Percentiles rank a stretch among this genome's conserved stretches.
These are phyloP conservation scores for Aspergillus aculeatinus DNA, from an alignment of 2,329 filamentous ascomycete species.

Conservation along the genomic window DNA sequence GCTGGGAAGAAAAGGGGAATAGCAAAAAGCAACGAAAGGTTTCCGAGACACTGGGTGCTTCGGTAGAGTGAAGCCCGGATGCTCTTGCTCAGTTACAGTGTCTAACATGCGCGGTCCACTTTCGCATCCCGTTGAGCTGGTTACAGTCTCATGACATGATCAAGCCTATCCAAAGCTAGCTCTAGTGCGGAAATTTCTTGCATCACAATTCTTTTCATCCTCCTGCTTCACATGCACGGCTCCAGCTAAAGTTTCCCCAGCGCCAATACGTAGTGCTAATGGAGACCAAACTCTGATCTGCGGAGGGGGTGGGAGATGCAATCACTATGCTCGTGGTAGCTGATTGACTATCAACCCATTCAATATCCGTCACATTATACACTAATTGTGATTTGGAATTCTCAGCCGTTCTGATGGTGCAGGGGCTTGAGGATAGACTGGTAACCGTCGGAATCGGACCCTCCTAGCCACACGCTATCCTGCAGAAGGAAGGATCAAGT, in stretches of 20 bases:
- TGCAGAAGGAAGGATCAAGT: background rate
- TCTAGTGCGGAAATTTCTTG: background rate
- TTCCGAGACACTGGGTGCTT: background rate
- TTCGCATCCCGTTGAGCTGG: constrained; percentile 1
- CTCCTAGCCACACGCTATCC: constrained; percentile 6
- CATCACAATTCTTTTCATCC: background rate
- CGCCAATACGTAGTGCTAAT: background rate
- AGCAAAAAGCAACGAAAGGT: background rate
- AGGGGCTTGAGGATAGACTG: background rate
- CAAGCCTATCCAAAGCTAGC: background rate
- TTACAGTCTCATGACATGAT: background rate
- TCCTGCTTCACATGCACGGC: background rate
- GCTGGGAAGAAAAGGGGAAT: background rate
- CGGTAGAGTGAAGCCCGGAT: background rate
- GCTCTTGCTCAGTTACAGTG: background rate
- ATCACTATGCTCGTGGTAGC: background rate
- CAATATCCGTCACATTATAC: background rate
- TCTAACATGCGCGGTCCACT: background rate
- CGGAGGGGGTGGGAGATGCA: background rate
- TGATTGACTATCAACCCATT: background rate
- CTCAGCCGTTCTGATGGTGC: constrained; percentile 4
- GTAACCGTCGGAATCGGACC: constrained; percentile 1
- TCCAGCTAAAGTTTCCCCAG: background rate
- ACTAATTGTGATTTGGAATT: constrained; percentile 9
- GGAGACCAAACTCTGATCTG: constrained; percentile 5